Base-by-base conservation (phyloP, 768 basidiomycete genomes). In the Trametes coccinea region DNA sequence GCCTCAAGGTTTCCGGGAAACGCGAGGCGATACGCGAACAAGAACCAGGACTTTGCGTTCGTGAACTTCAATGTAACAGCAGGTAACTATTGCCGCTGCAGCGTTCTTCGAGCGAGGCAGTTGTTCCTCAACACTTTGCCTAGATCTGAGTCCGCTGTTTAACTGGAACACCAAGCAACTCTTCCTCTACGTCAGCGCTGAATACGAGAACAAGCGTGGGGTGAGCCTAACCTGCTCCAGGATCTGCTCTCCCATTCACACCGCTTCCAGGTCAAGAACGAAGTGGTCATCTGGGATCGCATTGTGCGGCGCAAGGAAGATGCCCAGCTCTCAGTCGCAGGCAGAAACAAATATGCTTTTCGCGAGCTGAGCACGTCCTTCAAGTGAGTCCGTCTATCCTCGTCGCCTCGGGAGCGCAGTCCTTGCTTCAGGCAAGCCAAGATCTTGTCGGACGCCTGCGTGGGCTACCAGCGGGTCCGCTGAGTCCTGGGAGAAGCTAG, bases 111-210 rank as follows among this genome's bases (percentile, higher is more conserved):
- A 22, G 22, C 22, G 22, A 22, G 22, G 22, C 22, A 22, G 22
- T 22, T 22, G 22, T 22, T 22, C 22, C 22, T 22, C 43, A 44
- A 51, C 29, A 65, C 51, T 2, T 31, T 57, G 27, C 43, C 49
- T 64, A 94, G 94, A 96, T 75, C 78, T 96, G 4, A 78, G 83
- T 8, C 85, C 94, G 11, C 79, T 96, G 33, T 96, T 95, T 76
- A 78, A 95, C 75, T 96, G 93, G 93, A 96, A 96, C 74, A 95
- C 94, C n/a, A 96, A 96, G 74, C 94, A 96, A 71, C 70, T 96
- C 10, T 95, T 96, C 72, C 73, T 95, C 11, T 94, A 92, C 69
- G 82, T 96, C 37, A 84, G 87, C 67, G 94, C 91, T 0, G 92
- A 95, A 72, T 95, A 94, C 71, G 80, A 80, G 37, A 90, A 87